These are phyloP conservation scores for Fomitopsis pulvina DNA, from an alignment of 768 basidiomycete genomes.

Conservation along the genomic window DNA sequence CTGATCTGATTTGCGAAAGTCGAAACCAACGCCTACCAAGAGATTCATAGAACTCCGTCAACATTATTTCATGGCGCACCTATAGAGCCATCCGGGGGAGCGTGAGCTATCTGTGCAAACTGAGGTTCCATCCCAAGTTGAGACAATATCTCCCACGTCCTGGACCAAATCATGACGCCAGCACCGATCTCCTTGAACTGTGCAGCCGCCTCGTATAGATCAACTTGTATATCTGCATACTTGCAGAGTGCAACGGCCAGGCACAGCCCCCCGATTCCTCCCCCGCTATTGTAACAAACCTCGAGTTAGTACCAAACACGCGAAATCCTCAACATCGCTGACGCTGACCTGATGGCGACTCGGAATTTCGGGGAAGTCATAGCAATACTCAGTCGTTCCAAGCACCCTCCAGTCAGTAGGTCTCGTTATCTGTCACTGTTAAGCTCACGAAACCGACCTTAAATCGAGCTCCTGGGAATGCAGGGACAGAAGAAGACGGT, in stretches of 20 bases:
- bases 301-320: background rate
- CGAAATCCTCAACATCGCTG: background rate
- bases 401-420: too few relatives aligned
- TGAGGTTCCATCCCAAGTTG: conserved; percentile 20
- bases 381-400: too few relatives aligned
- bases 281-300: conserved; percentile 17
- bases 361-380: conserved; percentile 16
- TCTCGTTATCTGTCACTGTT: too few relatives aligned
- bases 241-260: conserved; percentile 24
- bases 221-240: conserved; percentile 20
- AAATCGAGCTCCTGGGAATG: too few relatives aligned
- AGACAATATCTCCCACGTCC: conserved; percentile 23
- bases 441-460: too few relatives aligned
- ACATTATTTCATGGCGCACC: conserved; percentile 8
- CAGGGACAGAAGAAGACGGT: too few relatives aligned
- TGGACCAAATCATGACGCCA: conserved; percentile 27
- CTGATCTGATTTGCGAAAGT: conserved; percentile 38
- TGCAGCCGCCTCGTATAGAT: conserved; percentile 30
- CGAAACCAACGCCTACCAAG: conserved; percentile 36
- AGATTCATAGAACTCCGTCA: too few relatives aligned
- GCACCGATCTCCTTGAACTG: conserved; percentile 46
- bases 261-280: conserved; percentile 26
- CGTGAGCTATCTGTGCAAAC: conserved; percentile 19
- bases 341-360: conserved; percentile 32
- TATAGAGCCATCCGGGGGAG: conserved; percentile 14